Evolutionary conservation across 257 asterid species (phyloP), one percentile per base, ranked within the genome.

Genomic region (Plantago ovata): DNA sequence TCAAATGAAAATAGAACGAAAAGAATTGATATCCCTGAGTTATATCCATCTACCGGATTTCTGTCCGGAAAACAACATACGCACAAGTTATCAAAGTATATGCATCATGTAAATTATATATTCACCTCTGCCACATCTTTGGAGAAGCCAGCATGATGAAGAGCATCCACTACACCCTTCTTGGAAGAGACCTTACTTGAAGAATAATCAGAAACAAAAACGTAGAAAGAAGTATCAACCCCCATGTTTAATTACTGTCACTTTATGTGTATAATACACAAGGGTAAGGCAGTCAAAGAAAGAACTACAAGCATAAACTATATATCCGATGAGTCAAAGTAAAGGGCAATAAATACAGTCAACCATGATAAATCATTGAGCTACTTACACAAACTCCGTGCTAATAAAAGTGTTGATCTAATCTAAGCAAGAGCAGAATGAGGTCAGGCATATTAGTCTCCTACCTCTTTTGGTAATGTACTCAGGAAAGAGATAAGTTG

Each of bases 111-210:
- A 61, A 20, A 57, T 58, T 36, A 38, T 32, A 44, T 53, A 39
- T 51, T 47, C 69, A 92, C 98, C 89, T 80, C 97, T 53, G 98
- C 94, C n/a, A 88, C 98, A 76, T 92, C 98, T 60, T 61, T 77
- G 23, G 98, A 92, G 77, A 92, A 92, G 53, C 97, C 95, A 49
- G 79, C 77, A 65, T 66, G 79, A 73, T 80, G 70, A 56, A 92
- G 91, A 77, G 84, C 83, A 51, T 82, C 87, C 69, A 80, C 70
- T 58, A 92, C 78, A 58, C 79, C 97, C 60, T 75, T 66, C 68
- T 88, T 92, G 56, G 96, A 88, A 72, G 86, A 76, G 85, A 84
- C 85, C 98, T 92, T 79, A 81, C 80, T 88, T 75, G 71, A 76
- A 75, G 68, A 76, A 75, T 58, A 76, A 63, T 66, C 60, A 53